A percentile compares a stretch with the other conserved stretches of the same genome.
These are phyloP conservation scores for Arachis hypogaea DNA, from an alignment of 306 rosid genomes.

Conservation along the genomic window DNA sequence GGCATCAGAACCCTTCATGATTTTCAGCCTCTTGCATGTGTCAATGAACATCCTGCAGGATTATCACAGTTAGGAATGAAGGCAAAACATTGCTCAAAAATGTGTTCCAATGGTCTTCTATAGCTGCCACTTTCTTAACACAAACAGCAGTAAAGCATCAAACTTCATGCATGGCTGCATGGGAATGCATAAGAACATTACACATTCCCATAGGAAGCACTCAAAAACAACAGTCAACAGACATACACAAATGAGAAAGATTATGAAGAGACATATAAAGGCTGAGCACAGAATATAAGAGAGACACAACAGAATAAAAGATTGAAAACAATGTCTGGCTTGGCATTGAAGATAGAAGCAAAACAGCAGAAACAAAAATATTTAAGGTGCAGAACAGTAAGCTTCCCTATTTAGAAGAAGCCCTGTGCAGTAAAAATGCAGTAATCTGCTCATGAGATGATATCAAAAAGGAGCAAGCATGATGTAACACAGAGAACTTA, in stretches of 20 bases:
- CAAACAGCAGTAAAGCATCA: neutral
- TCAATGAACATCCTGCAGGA: constrained; percentile 59
- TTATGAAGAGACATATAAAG: too few relatives aligned
- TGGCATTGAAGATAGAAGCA: neutral
- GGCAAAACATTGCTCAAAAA: neutral
- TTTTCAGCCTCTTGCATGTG: constrained; percentile 53
- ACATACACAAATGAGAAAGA: neutral
- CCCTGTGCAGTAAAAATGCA: neutral
- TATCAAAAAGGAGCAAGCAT: too few relatives aligned
- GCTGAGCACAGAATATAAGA: too few relatives aligned
- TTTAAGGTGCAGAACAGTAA: neutral
- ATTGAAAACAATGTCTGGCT: neutral
- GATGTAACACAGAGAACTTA: neutral
- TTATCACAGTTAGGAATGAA: constrained; percentile 24
- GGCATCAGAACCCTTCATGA: constrained; percentile 58
- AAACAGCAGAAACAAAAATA: too few relatives aligned
- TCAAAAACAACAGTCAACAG: too few relatives aligned
- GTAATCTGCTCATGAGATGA: neutral
- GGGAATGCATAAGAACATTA: neutral
- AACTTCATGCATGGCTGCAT: neutral
- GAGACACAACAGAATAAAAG: neutral
- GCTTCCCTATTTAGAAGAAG: neutral
- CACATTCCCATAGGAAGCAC: neutral
- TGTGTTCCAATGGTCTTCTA: neutral
- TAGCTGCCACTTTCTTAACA: neutral